phyloP scores from a whole-genome alignment of 208 protist genomes.

The Crithidia fasciculata region DNA sequence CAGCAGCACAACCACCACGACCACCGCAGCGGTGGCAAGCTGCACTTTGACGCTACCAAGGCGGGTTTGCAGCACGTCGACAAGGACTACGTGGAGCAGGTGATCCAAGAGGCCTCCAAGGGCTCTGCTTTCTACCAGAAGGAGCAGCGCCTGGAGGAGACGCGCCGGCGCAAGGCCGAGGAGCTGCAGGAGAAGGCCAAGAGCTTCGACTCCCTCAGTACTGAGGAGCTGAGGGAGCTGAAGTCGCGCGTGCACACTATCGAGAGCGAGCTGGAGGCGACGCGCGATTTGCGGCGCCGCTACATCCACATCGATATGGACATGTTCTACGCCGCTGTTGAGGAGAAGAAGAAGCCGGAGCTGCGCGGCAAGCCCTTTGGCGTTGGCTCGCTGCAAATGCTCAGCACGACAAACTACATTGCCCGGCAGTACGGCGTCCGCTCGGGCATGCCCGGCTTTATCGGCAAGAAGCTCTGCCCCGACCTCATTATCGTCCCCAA shows the following conservation, averaged over 20 bases:
- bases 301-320: slow-evolving; percentile 94
- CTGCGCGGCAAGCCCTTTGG: slow-evolving; percentile 93
- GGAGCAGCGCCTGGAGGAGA: slow-evolving; percentile 71
- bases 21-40: slow-evolving; percentile 49
- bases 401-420: slow-evolving; percentile 96
- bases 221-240: slow-evolving; percentile 46
- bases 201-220: slow-evolving; percentile 50
- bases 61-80: slow-evolving; percentile 82
- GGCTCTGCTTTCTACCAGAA: slow-evolving; percentile 81
- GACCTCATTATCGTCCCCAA: slow-evolving; percentile 86
- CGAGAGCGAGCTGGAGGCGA: slow-evolving; percentile 70
- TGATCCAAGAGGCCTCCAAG: slow-evolving; percentile 81
- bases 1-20: slow-evolving; percentile 18
- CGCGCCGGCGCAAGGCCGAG: slow-evolving; percentile 57
- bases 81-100: slow-evolving; percentile 80
- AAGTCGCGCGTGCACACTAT: slow-evolving; percentile 54
- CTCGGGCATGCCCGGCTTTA: slow-evolving; percentile 96
- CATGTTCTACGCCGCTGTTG: slow-evolving; percentile 94
- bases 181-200: slow-evolving; percentile 61
- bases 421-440: slow-evolving; percentile 96
- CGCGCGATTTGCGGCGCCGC: slow-evolving; percentile 61
- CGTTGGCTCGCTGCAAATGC: slow-evolving; percentile 93
- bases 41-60: slow-evolving; percentile 80
- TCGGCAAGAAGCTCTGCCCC: slow-evolving; percentile 90
- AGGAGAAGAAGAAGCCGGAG: slow-evolving; percentile 92